Evolutionary conservation across 345 rosid species (phyloP).

Genomic region (Draba incana): DNA sequence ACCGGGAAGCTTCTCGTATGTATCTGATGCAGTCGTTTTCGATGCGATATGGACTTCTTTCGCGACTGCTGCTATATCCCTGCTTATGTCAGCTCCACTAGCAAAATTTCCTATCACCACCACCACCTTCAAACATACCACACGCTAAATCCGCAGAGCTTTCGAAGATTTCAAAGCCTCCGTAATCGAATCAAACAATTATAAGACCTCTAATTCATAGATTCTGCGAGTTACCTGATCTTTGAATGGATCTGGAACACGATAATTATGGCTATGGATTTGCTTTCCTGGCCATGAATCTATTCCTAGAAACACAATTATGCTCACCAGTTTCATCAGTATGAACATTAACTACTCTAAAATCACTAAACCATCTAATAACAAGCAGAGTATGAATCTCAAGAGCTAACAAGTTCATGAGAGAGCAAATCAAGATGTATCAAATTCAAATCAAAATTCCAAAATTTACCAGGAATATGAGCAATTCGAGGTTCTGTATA

Average conservation of each 20-base stretch:
- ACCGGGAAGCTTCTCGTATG: not conserved
- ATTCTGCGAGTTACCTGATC: constrained; percentile 50
- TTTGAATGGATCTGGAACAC: constrained; percentile 57
- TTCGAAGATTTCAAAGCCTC: no score
- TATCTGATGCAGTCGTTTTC: not conserved
- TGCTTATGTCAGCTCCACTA: constrained; percentile 62
- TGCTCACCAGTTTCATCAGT: no score
- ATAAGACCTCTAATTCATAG: no score
- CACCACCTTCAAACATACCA: constrained; percentile 46
- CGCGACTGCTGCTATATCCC: constrained; percentile 64
- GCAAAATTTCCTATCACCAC: constrained; percentile 61
- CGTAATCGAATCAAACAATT: no score
- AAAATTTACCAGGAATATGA: constrained; percentile 54
- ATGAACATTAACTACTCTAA: no score
- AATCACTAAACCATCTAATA: no score
- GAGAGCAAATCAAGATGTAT: no score
- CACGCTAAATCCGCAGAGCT: no score
- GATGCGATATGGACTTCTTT: constrained; percentile 60
- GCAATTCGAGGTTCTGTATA: constrained; percentile 71
- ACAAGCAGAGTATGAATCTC: no score
- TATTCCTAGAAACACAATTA: constrained; percentile 44
- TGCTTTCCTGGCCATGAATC: constrained; percentile 80
- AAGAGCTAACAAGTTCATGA: no score
- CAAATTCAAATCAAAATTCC: no score
- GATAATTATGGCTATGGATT: constrained; percentile 77